Percentiles rank a stretch among this genome's conserved stretches.
Conservation (phyloP, 208 protist species). For the Spongospora subterranea region DNA sequence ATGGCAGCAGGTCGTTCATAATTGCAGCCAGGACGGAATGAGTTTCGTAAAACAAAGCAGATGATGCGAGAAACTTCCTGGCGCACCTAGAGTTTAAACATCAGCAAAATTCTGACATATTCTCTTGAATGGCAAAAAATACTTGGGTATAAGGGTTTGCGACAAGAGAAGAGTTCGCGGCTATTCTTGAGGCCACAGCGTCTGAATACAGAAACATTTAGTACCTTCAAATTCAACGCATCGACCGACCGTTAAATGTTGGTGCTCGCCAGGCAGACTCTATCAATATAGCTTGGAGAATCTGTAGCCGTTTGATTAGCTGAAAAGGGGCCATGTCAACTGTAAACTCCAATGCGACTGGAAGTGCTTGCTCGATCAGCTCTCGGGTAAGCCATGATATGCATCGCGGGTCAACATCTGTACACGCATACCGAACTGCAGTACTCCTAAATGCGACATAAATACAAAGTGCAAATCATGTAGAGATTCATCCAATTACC, state of each 20-base stretch:
- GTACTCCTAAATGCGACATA: background rate
- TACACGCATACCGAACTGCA: conserved; percentile 14
- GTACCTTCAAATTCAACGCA: background rate
- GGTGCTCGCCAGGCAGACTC: conserved; percentile 17
- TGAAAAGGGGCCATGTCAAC: background rate
- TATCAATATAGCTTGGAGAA: background rate
- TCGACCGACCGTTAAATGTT: background rate
- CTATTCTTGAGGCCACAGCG: background rate
- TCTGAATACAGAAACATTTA: background rate
- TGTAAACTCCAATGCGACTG: background rate
- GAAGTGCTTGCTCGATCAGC: background rate
- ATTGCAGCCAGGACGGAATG: background rate
- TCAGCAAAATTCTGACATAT: no score
- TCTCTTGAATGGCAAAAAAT: no score
- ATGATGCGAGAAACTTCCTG: conserved; percentile 29
- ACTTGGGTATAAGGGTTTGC: background rate
- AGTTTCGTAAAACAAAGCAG: background rate
- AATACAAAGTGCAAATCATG: background rate
- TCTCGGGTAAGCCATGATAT: background rate
- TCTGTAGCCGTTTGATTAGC: background rate
- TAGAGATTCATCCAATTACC: background rate
- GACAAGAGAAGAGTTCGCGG: background rate
- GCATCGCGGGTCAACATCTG: background rate
- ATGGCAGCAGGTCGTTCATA: background rate
- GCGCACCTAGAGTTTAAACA: background rate